phyloP scores from a whole-genome alignment of 768 basidiomycete species.

The Mycena pura region DNA sequence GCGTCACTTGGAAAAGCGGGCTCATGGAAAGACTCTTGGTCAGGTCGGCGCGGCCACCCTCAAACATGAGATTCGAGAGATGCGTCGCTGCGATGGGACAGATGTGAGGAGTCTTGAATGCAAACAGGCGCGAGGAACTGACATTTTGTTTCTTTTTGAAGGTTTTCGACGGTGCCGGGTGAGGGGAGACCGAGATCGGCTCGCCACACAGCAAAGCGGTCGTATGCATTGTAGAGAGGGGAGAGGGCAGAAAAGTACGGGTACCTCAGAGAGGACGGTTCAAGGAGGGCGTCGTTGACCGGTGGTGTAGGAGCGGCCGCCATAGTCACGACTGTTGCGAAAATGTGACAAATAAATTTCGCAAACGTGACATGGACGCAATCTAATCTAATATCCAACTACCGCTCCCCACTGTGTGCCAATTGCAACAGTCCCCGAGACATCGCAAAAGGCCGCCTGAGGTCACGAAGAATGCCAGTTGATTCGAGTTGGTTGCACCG shows the following conservation, averaged over 20 bases:
- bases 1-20: conserved; percentile 98
- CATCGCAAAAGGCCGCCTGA: too few species aligned
- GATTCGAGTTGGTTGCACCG: too few species aligned
- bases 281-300: conserved; percentile 51
- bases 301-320: conserved; percentile 47
- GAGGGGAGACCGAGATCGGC: conserved; percentile 81
- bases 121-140: conserved; percentile 31
- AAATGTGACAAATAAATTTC: neutral
- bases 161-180: conserved; percentile 92
- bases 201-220: conserved; percentile 83
- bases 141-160: conserved; percentile 95
- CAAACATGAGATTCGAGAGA: conserved; percentile 93
- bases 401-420: too few species aligned
- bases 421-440: too few species aligned
- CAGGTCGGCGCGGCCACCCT: conserved; percentile 96
- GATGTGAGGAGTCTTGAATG: conserved; percentile 6
- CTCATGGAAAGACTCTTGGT: conserved; percentile 91
- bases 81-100: conserved; percentile 70
- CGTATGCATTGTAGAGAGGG: conserved; percentile 71
- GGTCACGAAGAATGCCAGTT: too few species aligned
- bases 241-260: conserved; percentile 39
- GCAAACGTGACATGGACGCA: too few species aligned
- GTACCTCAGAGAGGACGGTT: conserved; percentile 30
- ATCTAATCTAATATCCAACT: too few species aligned
- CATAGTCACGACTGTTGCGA: conserved; percentile 40